Evolutionary conservation across 305 asterid genomes (phyloP).

Genomic region (Solanum chacoense): DNA sequence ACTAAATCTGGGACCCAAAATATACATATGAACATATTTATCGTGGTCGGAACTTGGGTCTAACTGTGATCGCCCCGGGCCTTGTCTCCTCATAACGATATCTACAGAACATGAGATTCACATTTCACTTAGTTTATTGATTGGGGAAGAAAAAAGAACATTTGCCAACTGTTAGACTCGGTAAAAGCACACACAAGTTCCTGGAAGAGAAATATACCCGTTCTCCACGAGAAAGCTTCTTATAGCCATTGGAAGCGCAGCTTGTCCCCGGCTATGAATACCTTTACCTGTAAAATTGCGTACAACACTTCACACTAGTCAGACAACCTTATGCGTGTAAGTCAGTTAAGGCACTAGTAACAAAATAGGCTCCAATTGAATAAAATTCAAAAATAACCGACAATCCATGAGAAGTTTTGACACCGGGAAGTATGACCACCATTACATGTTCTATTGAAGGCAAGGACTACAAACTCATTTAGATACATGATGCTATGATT

Average conservation of each 20-base stretch:
- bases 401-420: background rate
- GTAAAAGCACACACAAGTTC: background rate
- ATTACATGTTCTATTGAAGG: background rate
- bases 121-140: background rate
- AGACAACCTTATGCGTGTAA: background rate
- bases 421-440: background rate
- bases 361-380: background rate
- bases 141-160: background rate
- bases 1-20: background rate
- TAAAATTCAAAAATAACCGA: background rate
- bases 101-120: slow-evolving; percentile 20
- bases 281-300: slow-evolving; percentile 53
- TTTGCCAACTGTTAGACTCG: background rate
- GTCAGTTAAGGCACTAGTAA: background rate
- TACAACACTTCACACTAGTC: background rate
- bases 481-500: background rate
- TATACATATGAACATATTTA: background rate
- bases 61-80: slow-evolving; percentile 53
- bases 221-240: slow-evolving; percentile 62
- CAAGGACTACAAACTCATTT: background rate
- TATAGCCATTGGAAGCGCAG: slow-evolving; percentile 65
- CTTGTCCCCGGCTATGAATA: slow-evolving; percentile 69
- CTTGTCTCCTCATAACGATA: slow-evolving; percentile 62
- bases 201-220: slow-evolving; percentile 26
- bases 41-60: slow-evolving; percentile 44